Evolutionary conservation across 2,329 filamentous ascomycete species (phyloP).

Genomic region (Paraphaeosphaeria sporulosa): DNA sequence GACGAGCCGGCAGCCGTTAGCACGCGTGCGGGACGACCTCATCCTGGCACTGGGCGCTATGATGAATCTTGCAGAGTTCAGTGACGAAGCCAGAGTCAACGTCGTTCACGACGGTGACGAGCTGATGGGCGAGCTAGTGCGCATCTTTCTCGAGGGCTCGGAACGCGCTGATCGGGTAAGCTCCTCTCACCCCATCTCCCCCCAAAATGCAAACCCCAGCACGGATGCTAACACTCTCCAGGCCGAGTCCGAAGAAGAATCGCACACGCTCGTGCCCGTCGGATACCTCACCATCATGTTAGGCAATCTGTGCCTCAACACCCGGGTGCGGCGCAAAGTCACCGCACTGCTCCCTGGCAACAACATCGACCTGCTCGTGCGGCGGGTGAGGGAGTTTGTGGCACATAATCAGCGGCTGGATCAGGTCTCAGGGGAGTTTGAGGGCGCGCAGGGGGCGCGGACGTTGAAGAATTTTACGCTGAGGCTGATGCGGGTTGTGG

Average conservation of each 20-base stretch:
- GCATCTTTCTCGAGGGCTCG: constrained; percentile 72
- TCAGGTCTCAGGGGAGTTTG: constrained; percentile 46
- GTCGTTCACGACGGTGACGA: constrained; percentile 42
- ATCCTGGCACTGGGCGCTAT: constrained; percentile 81
- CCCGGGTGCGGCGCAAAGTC: constrained; percentile 53
- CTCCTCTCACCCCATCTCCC: constrained; percentile 13
- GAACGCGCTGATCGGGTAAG: constrained; percentile 73
- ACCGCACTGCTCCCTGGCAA: constrained; percentile 53
- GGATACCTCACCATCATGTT: constrained; percentile 87
- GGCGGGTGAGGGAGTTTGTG: constrained; percentile 69
- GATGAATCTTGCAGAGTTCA: constrained; percentile 88
- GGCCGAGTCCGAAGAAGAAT: constrained; percentile 69
- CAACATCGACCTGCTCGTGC: constrained; percentile 60
- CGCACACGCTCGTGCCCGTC: constrained; percentile 80
- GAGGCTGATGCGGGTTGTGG: constrained; percentile 62
- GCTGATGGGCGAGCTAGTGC: constrained; percentile 67
- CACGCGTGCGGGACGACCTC: constrained; percentile 69
- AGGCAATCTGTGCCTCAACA: constrained; percentile 76
- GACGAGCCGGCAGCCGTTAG: constrained; percentile 60
- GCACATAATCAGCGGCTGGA: constrained; percentile 67
- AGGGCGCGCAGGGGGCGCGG: constrained; percentile 57
- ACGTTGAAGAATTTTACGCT: constrained; percentile 60
- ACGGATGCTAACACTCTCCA: constrained; percentile 35
- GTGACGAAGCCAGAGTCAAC: constrained; percentile 60
- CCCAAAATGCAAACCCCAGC: background rate